Evolutionary conservation across 768 basidiomycete genomes (phyloP), one percentile per base, ranked within the genome.

Genomic region (Tylopilus balloui): DNA sequence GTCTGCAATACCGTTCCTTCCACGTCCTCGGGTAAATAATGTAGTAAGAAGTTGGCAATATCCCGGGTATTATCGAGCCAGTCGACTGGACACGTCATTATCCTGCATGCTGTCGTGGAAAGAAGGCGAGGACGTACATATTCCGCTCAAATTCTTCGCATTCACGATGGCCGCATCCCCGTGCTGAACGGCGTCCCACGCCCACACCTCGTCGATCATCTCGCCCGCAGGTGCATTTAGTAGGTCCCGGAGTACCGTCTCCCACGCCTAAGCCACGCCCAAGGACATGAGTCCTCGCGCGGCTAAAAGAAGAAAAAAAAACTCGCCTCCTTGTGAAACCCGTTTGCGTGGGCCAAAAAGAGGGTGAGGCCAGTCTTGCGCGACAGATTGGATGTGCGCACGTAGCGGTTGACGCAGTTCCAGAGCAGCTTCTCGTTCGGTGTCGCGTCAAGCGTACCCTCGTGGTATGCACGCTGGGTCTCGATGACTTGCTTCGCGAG

Each of bases 101-200:
- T 8, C 11, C 4, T 6, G n/a, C 14, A 13, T 25, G 15, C 3
- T 3, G n/a, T 2, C 8, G n/a, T 8, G 28, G 24, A 35, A 7
- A 9, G 17, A n/a, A 23, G 24, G n/a, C 10, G 23, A 35, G 10
- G 35, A 70, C 81, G 57, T 64, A 84, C 87, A 84, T 29, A 86
- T 70, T 1, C 73, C 73, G 29, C 81, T 78, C 1, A 86, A 71
- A 15, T 69, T 70, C 1, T 68, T 66, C 1, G 61, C 72, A 52
- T 96, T 97, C 29, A 94, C 45, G 12, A 88, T 64, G 0, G 77
- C 84, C n/a, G 90, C 75, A 51, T 94, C 93, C 1, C 91, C 93
- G 52, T 94, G 90, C 51, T 91, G 84, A 4, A 84, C 76, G 6
- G 88, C 78, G 55, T 96, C 93, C 75, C 88, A 85, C 0, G 79